Percentiles rank a stretch among this genome's conserved stretches.
These are phyloP conservation scores for Xylaria sp. DNA, from an alignment of 2,329 filamentous ascomycete species.

Conservation along the genomic window DNA sequence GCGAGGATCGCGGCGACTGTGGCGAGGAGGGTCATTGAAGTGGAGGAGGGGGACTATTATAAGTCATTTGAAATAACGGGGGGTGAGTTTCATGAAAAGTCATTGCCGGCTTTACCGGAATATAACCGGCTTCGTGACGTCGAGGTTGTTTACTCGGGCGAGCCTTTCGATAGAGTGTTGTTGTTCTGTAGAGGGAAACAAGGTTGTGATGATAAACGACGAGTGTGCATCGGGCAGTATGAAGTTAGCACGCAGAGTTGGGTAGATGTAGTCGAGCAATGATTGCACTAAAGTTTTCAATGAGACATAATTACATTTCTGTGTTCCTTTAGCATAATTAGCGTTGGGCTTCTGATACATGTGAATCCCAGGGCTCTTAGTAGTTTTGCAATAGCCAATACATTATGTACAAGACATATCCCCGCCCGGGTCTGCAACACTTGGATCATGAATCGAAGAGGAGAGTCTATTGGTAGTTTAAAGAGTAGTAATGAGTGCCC, in stretches of 20 bases:
- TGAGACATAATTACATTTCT: too few relatives aligned
- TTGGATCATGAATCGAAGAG: neutral
- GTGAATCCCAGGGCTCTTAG: too few relatives aligned
- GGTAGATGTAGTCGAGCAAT: neutral
- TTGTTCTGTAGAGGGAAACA: neutral
- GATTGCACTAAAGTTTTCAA: too few relatives aligned
- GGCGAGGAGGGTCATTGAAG: neutral
- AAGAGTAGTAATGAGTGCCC: neutral
- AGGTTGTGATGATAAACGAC: neutral
- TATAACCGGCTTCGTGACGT: neutral
- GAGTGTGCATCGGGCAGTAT: neutral
- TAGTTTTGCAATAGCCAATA: too few relatives aligned
- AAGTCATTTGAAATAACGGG: neutral
- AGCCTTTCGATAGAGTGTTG: neutral
- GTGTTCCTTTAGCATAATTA: too few relatives aligned
- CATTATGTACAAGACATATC: neutral
- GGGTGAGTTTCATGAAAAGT: too few relatives aligned
- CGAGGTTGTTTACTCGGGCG: neutral
- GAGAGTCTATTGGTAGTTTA: constrained; percentile 4
- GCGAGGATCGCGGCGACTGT: neutral
- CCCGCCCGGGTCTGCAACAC: neutral
- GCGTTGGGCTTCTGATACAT: too few relatives aligned
- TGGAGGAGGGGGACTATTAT: constrained; percentile 4
- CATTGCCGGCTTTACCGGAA: neutral
- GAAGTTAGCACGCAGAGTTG: neutral